Conservation (phyloP, 176 grass and related monocot species). For the Musa itinerans region DNA sequence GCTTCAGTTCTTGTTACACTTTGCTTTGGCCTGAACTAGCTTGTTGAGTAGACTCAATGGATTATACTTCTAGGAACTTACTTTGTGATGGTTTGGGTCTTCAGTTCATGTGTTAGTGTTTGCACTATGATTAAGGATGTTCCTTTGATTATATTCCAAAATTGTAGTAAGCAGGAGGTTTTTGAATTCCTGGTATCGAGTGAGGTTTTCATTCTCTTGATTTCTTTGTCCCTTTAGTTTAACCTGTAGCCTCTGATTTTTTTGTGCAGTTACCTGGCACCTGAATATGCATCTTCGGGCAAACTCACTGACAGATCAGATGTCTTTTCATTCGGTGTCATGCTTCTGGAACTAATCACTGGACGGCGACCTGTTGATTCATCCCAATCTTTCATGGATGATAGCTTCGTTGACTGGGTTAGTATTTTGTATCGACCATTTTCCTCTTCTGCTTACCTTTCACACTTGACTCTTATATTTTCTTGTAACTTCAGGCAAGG, state of each 20-base stretch:
- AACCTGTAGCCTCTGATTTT: neutral
- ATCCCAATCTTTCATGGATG: neutral
- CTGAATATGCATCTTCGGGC: conserved; percentile 4
- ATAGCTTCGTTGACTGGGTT: conserved; percentile 8
- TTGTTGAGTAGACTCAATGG: neutral
- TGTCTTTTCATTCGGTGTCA: conserved; percentile 6
- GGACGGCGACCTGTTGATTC: neutral
- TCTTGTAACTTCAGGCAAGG: neutral
- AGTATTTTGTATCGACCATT: neutral
- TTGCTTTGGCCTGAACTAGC: neutral
- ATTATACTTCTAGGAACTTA: neutral
- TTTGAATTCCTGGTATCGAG: too few species aligned
- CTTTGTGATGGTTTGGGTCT: too few species aligned
- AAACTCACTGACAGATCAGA: conserved; percentile 2
- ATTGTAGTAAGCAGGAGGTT: neutral
- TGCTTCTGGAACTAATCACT: conserved; percentile 1
- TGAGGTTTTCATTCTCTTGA: neutral
- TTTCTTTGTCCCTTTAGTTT: neutral
- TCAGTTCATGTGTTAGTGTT: too few species aligned
- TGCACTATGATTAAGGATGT: too few species aligned
- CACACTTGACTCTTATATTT: neutral
- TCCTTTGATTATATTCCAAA: neutral
- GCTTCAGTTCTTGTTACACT: neutral
- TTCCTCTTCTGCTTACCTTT: neutral
- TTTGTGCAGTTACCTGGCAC: neutral